These are phyloP conservation scores for Alloteropsis angusta DNA, from an alignment of 202 grass and related monocot genomes.

Conservation along the genomic window DNA sequence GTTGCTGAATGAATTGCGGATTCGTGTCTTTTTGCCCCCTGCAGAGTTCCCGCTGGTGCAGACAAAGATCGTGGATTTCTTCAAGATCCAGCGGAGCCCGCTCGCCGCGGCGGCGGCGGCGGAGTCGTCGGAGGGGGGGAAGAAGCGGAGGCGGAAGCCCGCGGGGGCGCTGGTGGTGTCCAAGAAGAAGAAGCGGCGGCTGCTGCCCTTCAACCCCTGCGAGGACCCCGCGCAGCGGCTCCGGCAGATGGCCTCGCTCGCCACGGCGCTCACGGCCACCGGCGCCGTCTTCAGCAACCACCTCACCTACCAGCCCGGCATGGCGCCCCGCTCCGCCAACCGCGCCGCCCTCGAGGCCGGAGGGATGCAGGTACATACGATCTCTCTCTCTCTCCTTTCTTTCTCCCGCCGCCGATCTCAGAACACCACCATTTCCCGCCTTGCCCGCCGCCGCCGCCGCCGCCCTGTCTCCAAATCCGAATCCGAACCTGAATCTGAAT, in stretches of 20 bases:
- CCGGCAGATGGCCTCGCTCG: constrained; percentile 79
- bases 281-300: constrained; percentile 78
- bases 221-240: constrained; percentile 52
- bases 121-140: constrained; percentile 2
- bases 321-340: constrained; percentile 68
- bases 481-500: background rate
- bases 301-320: constrained; percentile 54
- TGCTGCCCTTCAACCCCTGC: constrained; percentile 65
- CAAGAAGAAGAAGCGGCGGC: constrained; percentile 68
- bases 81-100: constrained; percentile 62
- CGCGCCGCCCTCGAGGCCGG: constrained; percentile 53
- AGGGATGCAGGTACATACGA: constrained; percentile 81
- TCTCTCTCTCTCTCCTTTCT: background rate
- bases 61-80: constrained; percentile 96
- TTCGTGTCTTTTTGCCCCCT: background rate
- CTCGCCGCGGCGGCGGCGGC: background rate
- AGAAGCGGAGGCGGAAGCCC: constrained; percentile 60
- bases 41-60: constrained; percentile 80
- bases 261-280: constrained; percentile 83
- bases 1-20: background rate
- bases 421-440: background rate
- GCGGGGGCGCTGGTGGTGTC: constrained; percentile 15
- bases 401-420: background rate
- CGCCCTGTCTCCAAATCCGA: background rate
- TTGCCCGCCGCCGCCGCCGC: too few relatives aligned